Evolutionary conservation across 805 yeast genomes (phyloP).

Genomic region (Suhomyces kilbournensis): DNA sequence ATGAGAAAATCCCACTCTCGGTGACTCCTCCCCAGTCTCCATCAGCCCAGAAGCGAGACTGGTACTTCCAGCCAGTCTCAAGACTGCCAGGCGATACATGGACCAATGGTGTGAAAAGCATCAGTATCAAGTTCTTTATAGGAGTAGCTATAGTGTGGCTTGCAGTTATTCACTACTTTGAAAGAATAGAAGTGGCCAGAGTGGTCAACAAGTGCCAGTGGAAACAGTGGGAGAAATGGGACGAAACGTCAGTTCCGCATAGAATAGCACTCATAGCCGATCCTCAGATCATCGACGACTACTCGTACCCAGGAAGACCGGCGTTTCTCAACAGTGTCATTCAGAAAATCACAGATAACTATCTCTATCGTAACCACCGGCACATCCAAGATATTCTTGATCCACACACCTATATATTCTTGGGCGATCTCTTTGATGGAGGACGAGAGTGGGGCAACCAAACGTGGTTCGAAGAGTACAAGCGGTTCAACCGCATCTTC

Average conservation of each 20-base stretch:
- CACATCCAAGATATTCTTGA: conserved; percentile 53
- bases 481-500: conserved; percentile 66
- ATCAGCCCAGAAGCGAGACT: not conserved
- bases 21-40: not conserved
- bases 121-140: not conserved
- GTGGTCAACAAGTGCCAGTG: conserved; percentile 43
- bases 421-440: conserved; percentile 94
- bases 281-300: conserved; percentile 88
- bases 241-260: conserved; percentile 34
- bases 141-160: conserved; percentile 21
- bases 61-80: not conserved
- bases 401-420: conserved; percentile 74
- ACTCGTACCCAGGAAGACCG: conserved; percentile 79
- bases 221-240: conserved; percentile 67
- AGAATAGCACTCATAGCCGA: conserved; percentile 72
- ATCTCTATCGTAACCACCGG: conserved; percentile 72
- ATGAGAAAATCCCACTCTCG: not conserved
- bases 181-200: conserved; percentile 25
- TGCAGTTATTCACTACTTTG: conserved; percentile 27
- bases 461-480: conserved; percentile 66
- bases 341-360: conserved; percentile 66
- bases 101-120: not conserved
- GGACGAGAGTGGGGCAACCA: conserved; percentile 82
- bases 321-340: conserved; percentile 51
- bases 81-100: not conserved